Evolutionary conservation across 768 basidiomycete genomes (phyloP).

Genomic region (Leccinum pellstonianum): DNA sequence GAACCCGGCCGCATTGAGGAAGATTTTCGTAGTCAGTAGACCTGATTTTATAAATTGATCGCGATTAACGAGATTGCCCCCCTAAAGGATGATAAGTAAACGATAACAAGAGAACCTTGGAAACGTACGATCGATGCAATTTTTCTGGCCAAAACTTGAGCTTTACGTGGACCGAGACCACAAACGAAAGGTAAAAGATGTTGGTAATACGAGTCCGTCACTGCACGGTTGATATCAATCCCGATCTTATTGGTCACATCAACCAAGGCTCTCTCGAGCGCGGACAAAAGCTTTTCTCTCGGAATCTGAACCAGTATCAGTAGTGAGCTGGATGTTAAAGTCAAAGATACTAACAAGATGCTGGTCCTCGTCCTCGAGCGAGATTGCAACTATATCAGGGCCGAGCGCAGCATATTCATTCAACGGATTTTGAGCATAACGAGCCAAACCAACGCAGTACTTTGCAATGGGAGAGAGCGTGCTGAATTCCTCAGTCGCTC

Average conservation of each 20-base stretch:
- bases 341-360: constrained; percentile 59
- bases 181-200: constrained; percentile 86
- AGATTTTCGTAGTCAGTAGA: constrained; percentile 82
- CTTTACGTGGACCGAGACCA: constrained; percentile 94
- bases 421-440: constrained; percentile 90
- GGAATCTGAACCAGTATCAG: constrained; percentile 59
- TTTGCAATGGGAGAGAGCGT: constrained; percentile 74
- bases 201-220: constrained; percentile 86
- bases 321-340: not conserved
- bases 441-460: constrained; percentile 92
- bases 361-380: constrained; percentile 84
- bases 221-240: constrained; percentile 88
- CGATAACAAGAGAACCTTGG: not conserved
- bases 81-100: constrained; percentile 44
- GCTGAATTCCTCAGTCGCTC: constrained; percentile 82
- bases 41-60: constrained; percentile 82
- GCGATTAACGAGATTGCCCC: constrained; percentile 83
- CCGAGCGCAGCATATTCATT: constrained; percentile 94
- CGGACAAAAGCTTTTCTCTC: constrained; percentile 74
- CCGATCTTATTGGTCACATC: constrained; percentile 91
- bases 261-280: constrained; percentile 84
- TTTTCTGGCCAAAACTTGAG: constrained; percentile 77
- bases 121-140: constrained; percentile 69
- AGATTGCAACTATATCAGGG: constrained; percentile 75
- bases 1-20: constrained; percentile 92